Conservation (phyloP, 495 filamentous ascomycete species). For the Echria macrotheca region DNA sequence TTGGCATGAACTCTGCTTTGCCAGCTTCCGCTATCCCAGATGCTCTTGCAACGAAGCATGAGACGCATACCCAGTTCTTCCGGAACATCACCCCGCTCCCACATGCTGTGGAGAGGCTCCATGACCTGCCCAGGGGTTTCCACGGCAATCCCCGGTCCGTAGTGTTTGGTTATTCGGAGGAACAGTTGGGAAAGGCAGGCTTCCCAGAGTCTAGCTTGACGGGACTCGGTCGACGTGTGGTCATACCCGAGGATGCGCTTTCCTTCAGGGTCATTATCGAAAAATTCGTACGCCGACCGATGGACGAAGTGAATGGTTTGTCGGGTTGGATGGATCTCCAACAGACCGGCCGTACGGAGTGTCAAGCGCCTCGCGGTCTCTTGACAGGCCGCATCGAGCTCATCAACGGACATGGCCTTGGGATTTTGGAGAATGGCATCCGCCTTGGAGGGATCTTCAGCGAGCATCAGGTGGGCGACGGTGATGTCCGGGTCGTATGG, state of each 20-base stretch:
- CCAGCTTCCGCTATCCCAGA: too few relatives aligned
- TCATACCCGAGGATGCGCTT: slow-evolving; percentile 10
- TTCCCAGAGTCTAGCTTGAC: too few relatives aligned
- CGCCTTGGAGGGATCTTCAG: slow-evolving; percentile 3
- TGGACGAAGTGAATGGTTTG: slow-evolving; percentile 12
- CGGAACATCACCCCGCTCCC: too few relatives aligned
- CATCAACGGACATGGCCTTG: background rate
- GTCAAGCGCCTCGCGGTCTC: slow-evolving; percentile 1
- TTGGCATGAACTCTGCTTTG: too few relatives aligned
- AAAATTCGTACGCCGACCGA: slow-evolving; percentile 16
- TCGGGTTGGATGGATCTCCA: slow-evolving; percentile 1
- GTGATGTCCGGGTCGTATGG: background rate
- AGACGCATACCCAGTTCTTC: too few relatives aligned
- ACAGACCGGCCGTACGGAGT: slow-evolving; percentile 13
- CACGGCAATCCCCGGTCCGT: too few relatives aligned
- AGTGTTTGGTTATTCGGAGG: too few relatives aligned
- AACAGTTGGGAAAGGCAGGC: too few relatives aligned
- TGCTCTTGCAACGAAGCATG: too few relatives aligned
- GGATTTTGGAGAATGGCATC: background rate
- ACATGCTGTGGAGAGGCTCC: too few relatives aligned
- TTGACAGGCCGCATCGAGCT: background rate
- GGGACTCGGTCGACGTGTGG: too few relatives aligned
- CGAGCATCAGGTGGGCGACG: slow-evolving; percentile 4
- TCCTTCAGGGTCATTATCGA: slow-evolving; percentile 7
- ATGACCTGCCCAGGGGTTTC: too few relatives aligned